Base-by-base conservation (phyloP, 176 grass and related monocot genomes). In the Phoenix roebelenii region DNA sequence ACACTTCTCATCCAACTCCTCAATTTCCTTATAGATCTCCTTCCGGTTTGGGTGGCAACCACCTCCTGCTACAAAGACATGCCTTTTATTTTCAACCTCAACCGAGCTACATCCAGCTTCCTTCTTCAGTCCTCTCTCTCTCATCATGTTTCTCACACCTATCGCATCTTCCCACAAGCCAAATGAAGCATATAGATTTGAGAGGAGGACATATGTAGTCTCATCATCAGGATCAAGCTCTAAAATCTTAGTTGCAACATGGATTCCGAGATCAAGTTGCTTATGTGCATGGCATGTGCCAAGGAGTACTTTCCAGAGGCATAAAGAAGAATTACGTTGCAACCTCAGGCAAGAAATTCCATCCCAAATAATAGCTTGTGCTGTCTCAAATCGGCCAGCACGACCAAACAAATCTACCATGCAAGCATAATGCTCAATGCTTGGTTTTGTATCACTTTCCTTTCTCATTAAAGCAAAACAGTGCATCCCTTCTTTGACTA, bases 321-420 rank as follows among this genome's bases (percentile, higher is more conserved):
- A 28, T 51, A 70, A 51, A 32, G n/a, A 51, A 16, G 68, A 70
- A 5, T 7, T 48, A 18, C 18, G 14, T 17, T 51, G 17, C 2
- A 25, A 15, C 1, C 44, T 39, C 56, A 59, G 4, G 16, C 17
- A 7, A 50, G 55, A 49, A 70, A 23, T 28, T 51, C 52, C 68
- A 4, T 30, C 16, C 16, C 59, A 12, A 18, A 70, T 22, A 16
- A 51, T 51, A 5, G 35, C 68, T 28, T 70, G 32, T 0, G 55
- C 56, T 51, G 25, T 25, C 54, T 20, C 6, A 19, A 70, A 59
- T 22, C 60, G 55, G 15, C 68, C 68, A n/a, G 68, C 49, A 50
- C 68, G 68, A 70, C 68, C 68, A 60, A 51, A 70, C 54, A 70
- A 51, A 70, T 70, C 68, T 26, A 70, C 68, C 68, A 70, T 59